Evolutionary conservation across 768 basidiomycete genomes (phyloP).

Genomic region (Boletus subcaerulescens): DNA sequence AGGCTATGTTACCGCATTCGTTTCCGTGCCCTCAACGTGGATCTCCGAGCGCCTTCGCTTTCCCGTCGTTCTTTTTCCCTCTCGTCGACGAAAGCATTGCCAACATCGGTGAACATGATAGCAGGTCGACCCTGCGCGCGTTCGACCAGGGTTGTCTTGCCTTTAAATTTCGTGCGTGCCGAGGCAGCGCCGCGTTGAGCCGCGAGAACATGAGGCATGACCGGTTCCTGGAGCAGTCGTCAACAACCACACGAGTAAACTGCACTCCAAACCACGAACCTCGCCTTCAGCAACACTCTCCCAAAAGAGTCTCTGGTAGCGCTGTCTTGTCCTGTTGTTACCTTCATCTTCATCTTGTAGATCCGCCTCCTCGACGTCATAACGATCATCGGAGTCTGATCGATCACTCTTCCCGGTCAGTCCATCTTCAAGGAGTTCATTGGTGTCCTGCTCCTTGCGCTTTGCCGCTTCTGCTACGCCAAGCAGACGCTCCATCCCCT

Average conservation of each 20-base stretch:
- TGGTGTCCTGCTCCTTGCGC: slow-evolving; percentile 3
- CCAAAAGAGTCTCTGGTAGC: slow-evolving; percentile 76
- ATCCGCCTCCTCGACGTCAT: slow-evolving; percentile 61
- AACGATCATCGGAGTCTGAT: slow-evolving; percentile 24
- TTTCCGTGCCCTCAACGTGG: slow-evolving; percentile 32
- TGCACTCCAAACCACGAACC: slow-evolving; percentile 38
- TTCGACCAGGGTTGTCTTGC: slow-evolving; percentile 37
- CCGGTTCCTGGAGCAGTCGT: slow-evolving; percentile 47
- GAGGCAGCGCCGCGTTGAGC: slow-evolving; percentile 42
- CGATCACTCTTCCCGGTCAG: background rate
- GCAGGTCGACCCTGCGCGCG: slow-evolving; percentile 47
- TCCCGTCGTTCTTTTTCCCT: slow-evolving; percentile 51
- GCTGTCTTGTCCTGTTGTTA: slow-evolving; percentile 53
- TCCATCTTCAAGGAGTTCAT: slow-evolving; percentile 9
- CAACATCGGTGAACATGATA: slow-evolving; percentile 72
- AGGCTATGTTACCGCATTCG: slow-evolving; percentile 18
- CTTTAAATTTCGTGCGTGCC: slow-evolving; percentile 36
- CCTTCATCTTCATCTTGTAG: slow-evolving; percentile 53
- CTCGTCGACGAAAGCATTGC: slow-evolving; percentile 62
- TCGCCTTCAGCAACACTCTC: slow-evolving; percentile 70
- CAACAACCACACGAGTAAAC: background rate
- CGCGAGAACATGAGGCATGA: slow-evolving; percentile 57
- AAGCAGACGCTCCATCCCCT: slow-evolving; percentile 79
- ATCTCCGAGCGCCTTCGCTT: slow-evolving; percentile 48
- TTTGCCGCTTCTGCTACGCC: slow-evolving; percentile 43